Evolutionary conservation across 345 rosid genomes (phyloP), one percentile per base, ranked within the genome.

Genomic region (Populus ilicifolia): DNA sequence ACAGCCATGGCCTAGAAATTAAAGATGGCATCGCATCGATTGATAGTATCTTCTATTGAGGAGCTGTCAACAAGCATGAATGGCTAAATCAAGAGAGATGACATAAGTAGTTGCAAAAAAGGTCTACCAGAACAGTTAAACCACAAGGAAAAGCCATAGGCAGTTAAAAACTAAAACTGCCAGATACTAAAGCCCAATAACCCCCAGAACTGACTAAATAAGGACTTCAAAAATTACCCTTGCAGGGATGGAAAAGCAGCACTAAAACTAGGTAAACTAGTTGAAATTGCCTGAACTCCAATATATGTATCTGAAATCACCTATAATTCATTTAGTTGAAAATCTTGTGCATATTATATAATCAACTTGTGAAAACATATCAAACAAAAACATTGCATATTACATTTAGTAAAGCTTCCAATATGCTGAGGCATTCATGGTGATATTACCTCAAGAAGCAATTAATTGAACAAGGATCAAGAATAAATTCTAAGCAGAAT

Each of bases 161-260:
- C 35, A 7, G n/a, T 27, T 38, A 13, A 54, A 43, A 29, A 64
- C 72, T n/a, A 69, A 64, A 64, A 63, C 61, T 17, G 43, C 66
- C 50, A 46, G 66, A 63, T 63, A 29, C 36, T 12, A 38, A 72
- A 70, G 23, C 7, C 48, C 71, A 35, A 12, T 11, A 48, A 44
- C 23, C 39, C 69, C 39, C 16, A 52, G 33, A 41, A 36, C 18
- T 2, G 20, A 46, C 75, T 25, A 35, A 27, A 44, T 1, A 29
- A 73, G 20, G 56, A 52, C 63, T 54, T 72, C 33, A n/a, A 38
- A 48, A 72, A 52, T 61, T 69, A 70, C 63, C 68, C 18, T 73
- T 43, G 16, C 27, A 38, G 33, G 39, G 21, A 23, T 33, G 21
- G 67, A 71, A 2, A 44, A 29, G 12, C 50, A 23, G 20, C n/a